phyloP scores from a whole-genome alignment of 805 yeast species.

The Yarrowia porcina region DNA sequence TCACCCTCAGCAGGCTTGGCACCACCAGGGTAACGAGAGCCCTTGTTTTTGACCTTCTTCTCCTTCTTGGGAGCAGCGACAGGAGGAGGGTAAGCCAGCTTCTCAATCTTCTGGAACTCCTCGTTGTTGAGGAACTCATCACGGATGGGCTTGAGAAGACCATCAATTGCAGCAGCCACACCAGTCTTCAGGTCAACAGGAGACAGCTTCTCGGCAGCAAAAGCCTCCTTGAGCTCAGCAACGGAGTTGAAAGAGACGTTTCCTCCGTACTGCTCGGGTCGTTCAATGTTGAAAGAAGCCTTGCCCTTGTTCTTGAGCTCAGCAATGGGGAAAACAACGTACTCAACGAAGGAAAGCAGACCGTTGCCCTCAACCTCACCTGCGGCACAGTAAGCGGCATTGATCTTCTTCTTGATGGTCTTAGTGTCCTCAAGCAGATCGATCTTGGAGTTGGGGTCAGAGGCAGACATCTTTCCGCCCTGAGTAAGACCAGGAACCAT shows the following conservation, averaged over 20 bases:
- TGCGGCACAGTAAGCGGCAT: constrained; percentile 92
- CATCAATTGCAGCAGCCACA: constrained; percentile 80
- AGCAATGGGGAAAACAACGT: constrained; percentile 80
- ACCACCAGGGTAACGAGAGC: constrained; percentile 82
- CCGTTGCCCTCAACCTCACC: constrained; percentile 92
- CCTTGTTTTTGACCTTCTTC: constrained; percentile 76
- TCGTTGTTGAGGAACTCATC: constrained; percentile 56
- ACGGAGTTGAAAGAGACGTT: constrained; percentile 68
- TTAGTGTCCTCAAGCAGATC: constrained; percentile 89
- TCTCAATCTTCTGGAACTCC: constrained; percentile 73
- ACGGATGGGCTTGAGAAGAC: constrained; percentile 78
- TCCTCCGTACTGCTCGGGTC: constrained; percentile 98
- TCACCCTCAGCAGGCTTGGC: constrained; percentile 32
- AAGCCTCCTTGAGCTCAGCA: constrained; percentile 69
- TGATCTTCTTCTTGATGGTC: constrained; percentile 82
- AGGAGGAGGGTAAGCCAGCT: constrained; percentile 80
- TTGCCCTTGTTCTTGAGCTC: constrained; percentile 57
- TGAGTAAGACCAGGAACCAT: constrained; percentile 98
- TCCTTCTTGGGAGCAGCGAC: constrained; percentile 61
- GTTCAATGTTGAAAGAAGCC: constrained; percentile 68
- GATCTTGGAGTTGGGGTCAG: constrained; percentile 97
- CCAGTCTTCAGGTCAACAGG: constrained; percentile 95
- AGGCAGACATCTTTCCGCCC: constrained; percentile 98
- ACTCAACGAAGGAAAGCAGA: constrained; percentile 76
- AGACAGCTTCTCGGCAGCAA: constrained; percentile 66